These are phyloP conservation scores for Terana coerulea DNA, from an alignment of 768 basidiomycete species.

Conservation along the genomic window DNA sequence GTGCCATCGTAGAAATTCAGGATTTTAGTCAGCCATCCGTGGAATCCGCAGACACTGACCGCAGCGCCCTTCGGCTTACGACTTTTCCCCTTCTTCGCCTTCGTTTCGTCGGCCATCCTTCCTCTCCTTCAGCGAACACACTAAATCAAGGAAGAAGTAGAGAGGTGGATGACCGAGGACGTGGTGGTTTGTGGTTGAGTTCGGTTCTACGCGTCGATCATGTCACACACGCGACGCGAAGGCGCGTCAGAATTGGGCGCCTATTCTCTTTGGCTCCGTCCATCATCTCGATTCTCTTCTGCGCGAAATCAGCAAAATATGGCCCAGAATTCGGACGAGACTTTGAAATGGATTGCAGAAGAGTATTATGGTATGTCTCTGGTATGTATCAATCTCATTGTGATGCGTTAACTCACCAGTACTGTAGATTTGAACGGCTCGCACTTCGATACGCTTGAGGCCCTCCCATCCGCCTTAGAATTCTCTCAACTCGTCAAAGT, in stretches of 20 bases:
- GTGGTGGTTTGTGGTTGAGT: slow-evolving; percentile 6
- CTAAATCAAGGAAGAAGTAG: background rate
- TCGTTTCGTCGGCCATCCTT: slow-evolving; percentile 10
- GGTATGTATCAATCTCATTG: background rate
- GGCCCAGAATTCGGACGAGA: background rate
- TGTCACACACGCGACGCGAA: slow-evolving; percentile 3
- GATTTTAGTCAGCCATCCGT: background rate
- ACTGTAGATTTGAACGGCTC: slow-evolving; percentile 56
- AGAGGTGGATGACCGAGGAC: background rate
- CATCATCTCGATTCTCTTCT: background rate
- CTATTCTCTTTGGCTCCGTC: background rate
- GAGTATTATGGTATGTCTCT: slow-evolving; percentile 19
- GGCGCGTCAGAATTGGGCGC: background rate
- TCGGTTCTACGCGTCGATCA: slow-evolving; percentile 2
- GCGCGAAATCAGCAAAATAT: background rate
- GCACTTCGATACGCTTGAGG: slow-evolving; percentile 43
- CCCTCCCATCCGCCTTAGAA: slow-evolving; percentile 62
- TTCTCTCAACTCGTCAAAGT: slow-evolving; percentile 66
- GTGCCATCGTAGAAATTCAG: too few species aligned
- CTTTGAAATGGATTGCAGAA: slow-evolving; percentile 18
- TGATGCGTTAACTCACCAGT: background rate
- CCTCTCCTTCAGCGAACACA: background rate
- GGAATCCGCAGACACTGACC: background rate
- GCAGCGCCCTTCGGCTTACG: background rate
- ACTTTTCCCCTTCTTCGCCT: background rate